A percentile compares a stretch with the other conserved stretches of the same genome.
Evolutionary conservation across 23 red algal genomes (phyloP).

Genomic region (Gracilaria domingensis): DNA sequence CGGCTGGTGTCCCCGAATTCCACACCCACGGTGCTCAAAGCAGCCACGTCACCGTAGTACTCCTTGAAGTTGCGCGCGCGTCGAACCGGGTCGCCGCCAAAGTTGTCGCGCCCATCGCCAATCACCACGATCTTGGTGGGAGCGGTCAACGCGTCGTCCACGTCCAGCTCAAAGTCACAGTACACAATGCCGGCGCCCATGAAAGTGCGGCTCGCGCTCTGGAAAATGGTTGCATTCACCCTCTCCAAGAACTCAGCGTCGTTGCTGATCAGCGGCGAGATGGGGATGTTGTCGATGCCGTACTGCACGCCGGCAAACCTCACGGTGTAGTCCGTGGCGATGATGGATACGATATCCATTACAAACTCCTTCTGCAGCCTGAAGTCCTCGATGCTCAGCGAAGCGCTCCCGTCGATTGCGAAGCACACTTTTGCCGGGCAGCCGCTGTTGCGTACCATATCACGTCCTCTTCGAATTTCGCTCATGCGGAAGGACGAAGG

Average conservation of each 20-base stretch:
- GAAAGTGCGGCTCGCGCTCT: not conserved
- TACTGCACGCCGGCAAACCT: constrained; percentile 24
- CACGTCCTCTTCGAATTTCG: too few relatives aligned
- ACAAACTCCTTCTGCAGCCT: constrained; percentile 25
- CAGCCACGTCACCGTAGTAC: too few relatives aligned
- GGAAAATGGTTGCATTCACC: not conserved
- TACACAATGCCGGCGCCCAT: not conserved
- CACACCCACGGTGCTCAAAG: too few relatives aligned
- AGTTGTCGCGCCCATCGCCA: not conserved
- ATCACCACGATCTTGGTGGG: not conserved
- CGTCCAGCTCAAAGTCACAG: not conserved
- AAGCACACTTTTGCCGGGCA: constrained; percentile 33
- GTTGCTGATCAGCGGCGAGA: not conserved
- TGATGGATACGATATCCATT: not conserved
- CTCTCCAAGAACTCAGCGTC: not conserved
- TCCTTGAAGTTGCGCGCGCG: not conserved
- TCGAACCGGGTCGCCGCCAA: too few relatives aligned
- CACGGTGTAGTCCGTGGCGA: not conserved
- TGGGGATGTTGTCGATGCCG: not conserved
- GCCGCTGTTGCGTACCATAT: too few relatives aligned
- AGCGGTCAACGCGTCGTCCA: not conserved
- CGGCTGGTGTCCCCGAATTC: too few relatives aligned
- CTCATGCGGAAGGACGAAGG: too few relatives aligned
- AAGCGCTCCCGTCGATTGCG: constrained; percentile 33
- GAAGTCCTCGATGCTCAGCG: not conserved